A percentile compares a stretch with the other conserved stretches of the same genome.
Conservation (phyloP, 1,284 basidiomycete genomes). For the Leccinum solheimii region DNA sequence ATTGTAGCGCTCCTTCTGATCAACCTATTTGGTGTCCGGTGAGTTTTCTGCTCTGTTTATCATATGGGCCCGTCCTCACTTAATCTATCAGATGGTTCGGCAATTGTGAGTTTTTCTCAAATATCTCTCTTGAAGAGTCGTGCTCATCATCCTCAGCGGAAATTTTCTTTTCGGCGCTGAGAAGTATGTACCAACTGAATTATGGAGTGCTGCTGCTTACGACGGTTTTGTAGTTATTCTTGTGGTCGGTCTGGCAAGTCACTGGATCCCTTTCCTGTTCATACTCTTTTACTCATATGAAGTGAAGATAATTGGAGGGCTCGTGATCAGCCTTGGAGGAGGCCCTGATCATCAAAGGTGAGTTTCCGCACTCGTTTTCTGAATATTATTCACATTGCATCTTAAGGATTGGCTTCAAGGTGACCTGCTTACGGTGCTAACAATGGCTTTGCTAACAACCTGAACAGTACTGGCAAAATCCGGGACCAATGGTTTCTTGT, state of each 20-base stretch:
- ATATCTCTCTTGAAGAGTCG: neutral
- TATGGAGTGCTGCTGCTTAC: neutral
- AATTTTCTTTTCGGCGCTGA: slow-evolving; percentile 24
- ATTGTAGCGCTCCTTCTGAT: slow-evolving; percentile 61
- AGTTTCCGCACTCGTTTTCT: slow-evolving; percentile 43
- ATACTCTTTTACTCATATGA: slow-evolving; percentile 54
- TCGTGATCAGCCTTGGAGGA: slow-evolving; percentile 58
- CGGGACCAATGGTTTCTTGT: slow-evolving; percentile 27
- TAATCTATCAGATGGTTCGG: slow-evolving; percentile 52
- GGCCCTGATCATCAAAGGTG: slow-evolving; percentile 48
- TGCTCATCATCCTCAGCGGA: slow-evolving; percentile 29
- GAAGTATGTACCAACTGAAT: slow-evolving; percentile 18
- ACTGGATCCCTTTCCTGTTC: slow-evolving; percentile 46
- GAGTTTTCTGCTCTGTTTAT: slow-evolving; percentile 1
- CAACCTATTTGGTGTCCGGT: slow-evolving; percentile 77
- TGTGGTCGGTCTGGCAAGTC: slow-evolving; percentile 36
- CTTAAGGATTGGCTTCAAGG: slow-evolving; percentile 40
- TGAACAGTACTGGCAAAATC: slow-evolving; percentile 23
- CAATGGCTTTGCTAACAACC: neutral
- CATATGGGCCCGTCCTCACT: neutral
- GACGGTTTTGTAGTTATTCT: slow-evolving; percentile 12
- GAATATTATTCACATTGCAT: slow-evolving; percentile 51
- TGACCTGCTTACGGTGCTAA: neutral
- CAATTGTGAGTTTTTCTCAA: slow-evolving; percentile 48
- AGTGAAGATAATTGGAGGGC: slow-evolving; percentile 57